These are phyloP conservation scores for Salix suchowensis DNA, from an alignment of 345 rosid species.

Conservation along the genomic window DNA sequence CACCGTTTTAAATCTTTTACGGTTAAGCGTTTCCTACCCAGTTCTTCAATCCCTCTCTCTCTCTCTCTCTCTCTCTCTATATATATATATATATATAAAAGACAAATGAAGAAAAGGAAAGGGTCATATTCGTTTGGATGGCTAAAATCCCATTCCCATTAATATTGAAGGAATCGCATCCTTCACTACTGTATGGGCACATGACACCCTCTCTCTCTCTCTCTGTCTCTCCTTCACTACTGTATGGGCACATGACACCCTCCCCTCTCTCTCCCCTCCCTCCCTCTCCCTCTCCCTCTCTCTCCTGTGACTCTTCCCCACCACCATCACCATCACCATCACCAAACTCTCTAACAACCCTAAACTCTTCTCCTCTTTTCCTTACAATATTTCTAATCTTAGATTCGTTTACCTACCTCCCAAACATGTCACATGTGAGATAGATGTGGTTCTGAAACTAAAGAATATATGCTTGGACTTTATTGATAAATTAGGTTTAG, in stretches of 20 bases:
- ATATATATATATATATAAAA: too few species aligned
- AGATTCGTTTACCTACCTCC: conserved; percentile 48
- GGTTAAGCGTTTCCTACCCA: neutral
- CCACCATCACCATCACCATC: conserved; percentile 3
- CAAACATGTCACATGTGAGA: conserved; percentile 48
- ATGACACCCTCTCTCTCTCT: neutral
- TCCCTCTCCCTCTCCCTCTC: neutral
- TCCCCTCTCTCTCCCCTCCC: neutral
- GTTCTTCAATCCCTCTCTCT: too few species aligned
- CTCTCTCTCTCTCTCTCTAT: too few species aligned
- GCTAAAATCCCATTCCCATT: conserved; percentile 22
- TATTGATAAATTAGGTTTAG: neutral
- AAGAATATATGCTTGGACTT: neutral
- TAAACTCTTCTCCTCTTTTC: conserved; percentile 7
- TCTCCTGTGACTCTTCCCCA: neutral
- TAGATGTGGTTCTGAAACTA: conserved; percentile 7
- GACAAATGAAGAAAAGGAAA: neutral
- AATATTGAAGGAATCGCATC: conserved; percentile 18
- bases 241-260: conserved; percentile 26
- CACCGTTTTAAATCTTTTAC: neutral
- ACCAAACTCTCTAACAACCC: conserved; percentile 20
- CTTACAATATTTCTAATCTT: neutral
- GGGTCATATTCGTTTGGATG: conserved; percentile 8
- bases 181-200: conserved; percentile 23
- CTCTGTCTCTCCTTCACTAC: neutral